phyloP scores from a whole-genome alignment of 169 alveolate genomes.

The Cardiosporidium cionae region DNA sequence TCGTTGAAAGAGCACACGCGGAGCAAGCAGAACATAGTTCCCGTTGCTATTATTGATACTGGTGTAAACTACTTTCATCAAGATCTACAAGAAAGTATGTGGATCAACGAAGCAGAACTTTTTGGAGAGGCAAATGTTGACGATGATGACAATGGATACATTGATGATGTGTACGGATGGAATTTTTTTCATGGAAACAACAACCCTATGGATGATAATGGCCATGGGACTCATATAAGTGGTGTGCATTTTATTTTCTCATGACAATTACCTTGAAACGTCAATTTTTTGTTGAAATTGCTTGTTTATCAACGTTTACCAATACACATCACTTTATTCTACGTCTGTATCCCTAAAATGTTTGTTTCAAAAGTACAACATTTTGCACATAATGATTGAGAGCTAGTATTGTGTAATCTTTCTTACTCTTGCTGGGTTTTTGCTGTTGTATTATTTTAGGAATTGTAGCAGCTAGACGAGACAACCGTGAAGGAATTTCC shows the following conservation, averaged over 20 bases:
- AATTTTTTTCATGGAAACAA: conserved; percentile 41
- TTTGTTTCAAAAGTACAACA: too few species aligned
- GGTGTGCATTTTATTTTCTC: too few species aligned
- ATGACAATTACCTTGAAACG: too few species aligned
- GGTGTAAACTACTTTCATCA: conserved; percentile 48
- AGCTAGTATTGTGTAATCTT: too few species aligned
- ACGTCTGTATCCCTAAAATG: too few species aligned
- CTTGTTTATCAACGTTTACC: too few species aligned
- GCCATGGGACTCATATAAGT: conserved; percentile 59
- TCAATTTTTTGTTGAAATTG: too few species aligned
- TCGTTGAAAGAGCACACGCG: neutral
- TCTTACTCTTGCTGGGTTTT: too few species aligned
- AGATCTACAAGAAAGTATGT: conserved; percentile 37
- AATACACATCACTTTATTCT: too few species aligned
- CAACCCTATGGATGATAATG: conserved; percentile 55
- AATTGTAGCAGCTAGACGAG: conserved; percentile 19
- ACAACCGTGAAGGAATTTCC: conserved; percentile 36
- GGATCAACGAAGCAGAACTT: conserved; percentile 42
- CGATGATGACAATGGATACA: conserved; percentile 50
- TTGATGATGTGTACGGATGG: conserved; percentile 55
- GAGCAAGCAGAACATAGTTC: too few species aligned
- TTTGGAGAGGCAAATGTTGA: conserved; percentile 40
- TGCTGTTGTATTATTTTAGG: too few species aligned
- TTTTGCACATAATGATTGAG: too few species aligned
- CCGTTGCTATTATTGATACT: conserved; percentile 52